Base-by-base conservation (phyloP, 2,329 filamentous ascomycete genomes). In the Claviceps lovelessii region DNA sequence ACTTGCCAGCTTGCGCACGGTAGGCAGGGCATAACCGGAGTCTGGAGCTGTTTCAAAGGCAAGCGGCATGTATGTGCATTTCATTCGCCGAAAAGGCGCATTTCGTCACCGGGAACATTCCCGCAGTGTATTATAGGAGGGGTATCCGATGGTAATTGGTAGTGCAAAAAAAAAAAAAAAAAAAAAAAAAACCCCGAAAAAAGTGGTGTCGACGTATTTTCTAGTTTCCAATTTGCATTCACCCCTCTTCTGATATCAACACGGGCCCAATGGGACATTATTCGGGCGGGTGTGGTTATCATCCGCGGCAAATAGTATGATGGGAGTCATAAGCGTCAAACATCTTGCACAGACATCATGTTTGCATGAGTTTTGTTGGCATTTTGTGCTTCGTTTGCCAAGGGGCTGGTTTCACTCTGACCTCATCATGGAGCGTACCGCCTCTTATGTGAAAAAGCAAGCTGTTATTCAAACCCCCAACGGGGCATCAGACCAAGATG, bases 121-220 rank as follows among this genome's bases (percentile, higher is more conserved):
- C 33, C 13, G 46, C 31, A 23, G n/a, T 56, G 54, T 56, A 56
- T 51, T 15, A 56, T 53, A 35, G 31, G 33, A 46, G 23, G 41
- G 19, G 17, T 46, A 33, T 15, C 19, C 35, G 8, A 33, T 46
- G 23, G 23, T 50, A 47, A 13, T 6, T 49, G 29, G 6, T 23
- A 23, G 23, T 23, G 23, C 6, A 48, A 13, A 48, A 7, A 39
- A 28, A 48, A 51, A 48, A 28, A 23, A 33, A 53, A 52, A 39
- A 11, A 48, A 7, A 39, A 28, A 48, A 48, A 48, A 28, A 23
- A 28, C 23, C 23, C 23, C 23, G 23, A 53, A 52, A 33, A 23
- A 3, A 15, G 35, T 33, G 8, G 23, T 33, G 19, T n/a, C 5
- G 28, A 31, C 33, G 45, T 23, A 23, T 23, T 23, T 23, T 23